Conservation (phyloP, 2,329 filamentous ascomycete genomes). For the Colletotrichum australisinense region DNA sequence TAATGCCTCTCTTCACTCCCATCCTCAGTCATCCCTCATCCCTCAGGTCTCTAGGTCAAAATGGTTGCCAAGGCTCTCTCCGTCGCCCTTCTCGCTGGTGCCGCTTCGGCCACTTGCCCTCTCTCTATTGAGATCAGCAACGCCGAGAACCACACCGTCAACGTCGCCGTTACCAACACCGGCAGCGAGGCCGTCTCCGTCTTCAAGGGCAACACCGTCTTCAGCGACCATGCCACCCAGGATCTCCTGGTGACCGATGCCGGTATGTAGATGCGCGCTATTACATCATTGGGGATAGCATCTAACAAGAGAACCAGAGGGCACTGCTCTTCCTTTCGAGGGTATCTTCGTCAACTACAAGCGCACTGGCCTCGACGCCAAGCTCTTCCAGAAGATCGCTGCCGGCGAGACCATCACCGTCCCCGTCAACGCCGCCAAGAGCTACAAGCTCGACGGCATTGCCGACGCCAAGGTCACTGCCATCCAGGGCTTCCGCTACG, state of each 20-base stretch:
- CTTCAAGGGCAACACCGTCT: constrained; percentile 34
- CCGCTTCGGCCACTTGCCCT: constrained; percentile 30
- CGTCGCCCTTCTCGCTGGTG: constrained; percentile 29
- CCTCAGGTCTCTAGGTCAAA: not conserved
- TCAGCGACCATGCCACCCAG: constrained; percentile 32
- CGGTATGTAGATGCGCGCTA: not conserved
- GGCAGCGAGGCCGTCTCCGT: constrained; percentile 27
- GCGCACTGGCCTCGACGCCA: constrained; percentile 17
- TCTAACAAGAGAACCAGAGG: constrained; percentile 1
- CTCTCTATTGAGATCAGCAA: constrained; percentile 26
- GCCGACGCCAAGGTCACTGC: constrained; percentile 28
- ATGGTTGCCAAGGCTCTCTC: constrained; percentile 32
- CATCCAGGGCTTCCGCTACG: constrained; percentile 33
- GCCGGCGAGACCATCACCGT: constrained; percentile 29
- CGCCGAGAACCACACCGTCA: constrained; percentile 26
- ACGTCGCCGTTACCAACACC: constrained; percentile 32
- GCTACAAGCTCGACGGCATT: constrained; percentile 29
- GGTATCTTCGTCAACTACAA: constrained; percentile 34
- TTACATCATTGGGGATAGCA: not conserved
- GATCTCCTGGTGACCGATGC: constrained; percentile 33
- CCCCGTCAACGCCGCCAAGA: constrained; percentile 31
- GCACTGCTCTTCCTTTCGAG: constrained; percentile 28
- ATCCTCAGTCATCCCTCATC: not conserved
- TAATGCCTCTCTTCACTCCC: not conserved
- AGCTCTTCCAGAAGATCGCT: constrained; percentile 30